Conservation (phyloP, 1,139 yeast species). For the Pichia sp. region DNA sequence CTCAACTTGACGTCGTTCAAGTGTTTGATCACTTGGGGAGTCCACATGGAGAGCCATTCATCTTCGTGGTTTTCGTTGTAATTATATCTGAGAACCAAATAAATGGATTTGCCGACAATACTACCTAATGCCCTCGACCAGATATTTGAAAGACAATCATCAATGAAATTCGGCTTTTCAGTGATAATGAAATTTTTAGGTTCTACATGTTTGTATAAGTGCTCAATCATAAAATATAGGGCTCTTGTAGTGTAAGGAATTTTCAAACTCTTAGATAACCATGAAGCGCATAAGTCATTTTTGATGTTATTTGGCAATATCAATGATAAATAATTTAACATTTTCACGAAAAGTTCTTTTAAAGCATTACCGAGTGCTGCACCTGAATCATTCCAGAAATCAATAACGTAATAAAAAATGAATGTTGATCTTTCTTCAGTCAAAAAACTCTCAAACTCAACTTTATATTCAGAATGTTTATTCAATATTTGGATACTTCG, state of each 20-base stretch:
- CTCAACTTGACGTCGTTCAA: constrained; percentile 29
- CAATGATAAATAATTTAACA: constrained; percentile 31
- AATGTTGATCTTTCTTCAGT: constrained; percentile 26
- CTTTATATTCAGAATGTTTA: constrained; percentile 5
- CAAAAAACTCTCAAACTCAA: constrained; percentile 11
- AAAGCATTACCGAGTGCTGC: constrained; percentile 65
- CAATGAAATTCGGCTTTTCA: constrained; percentile 36
- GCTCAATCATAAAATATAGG: constrained; percentile 50
- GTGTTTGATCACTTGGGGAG: constrained; percentile 30
- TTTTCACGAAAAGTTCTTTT: constrained; percentile 47
- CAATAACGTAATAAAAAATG: constrained; percentile 50
- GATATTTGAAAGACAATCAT: constrained; percentile 40
- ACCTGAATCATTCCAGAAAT: constrained; percentile 64
- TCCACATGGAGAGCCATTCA: constrained; percentile 52
- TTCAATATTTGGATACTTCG: constrained; percentile 28
- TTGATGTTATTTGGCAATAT: constrained; percentile 8
- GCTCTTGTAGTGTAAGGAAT: constrained; percentile 46
- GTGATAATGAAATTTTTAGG: constrained; percentile 31
- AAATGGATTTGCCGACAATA: constrained; percentile 56
- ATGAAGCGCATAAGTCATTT: constrained; percentile 27
- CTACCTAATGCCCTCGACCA: constrained; percentile 57
- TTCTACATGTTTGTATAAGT: constrained; percentile 40
- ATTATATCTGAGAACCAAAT: constrained; percentile 33
- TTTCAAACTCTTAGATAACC: constrained; percentile 39
- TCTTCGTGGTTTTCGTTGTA: constrained; percentile 17